These are phyloP conservation scores for Eimeria maxima DNA, from an alignment of 169 alveolate species.

Conservation along the genomic window DNA sequence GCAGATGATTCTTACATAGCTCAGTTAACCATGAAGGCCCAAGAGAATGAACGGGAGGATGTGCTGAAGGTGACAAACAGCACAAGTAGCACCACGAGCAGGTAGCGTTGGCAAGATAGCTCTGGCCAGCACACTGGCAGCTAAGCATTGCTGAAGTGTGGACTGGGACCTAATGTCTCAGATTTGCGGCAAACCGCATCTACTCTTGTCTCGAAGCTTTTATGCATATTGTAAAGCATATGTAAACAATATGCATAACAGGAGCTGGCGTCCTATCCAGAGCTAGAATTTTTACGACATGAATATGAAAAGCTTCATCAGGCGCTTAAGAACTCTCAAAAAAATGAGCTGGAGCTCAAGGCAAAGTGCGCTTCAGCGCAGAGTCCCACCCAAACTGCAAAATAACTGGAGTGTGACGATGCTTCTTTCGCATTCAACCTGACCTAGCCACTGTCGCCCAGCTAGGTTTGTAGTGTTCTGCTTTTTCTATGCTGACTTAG, in stretches of 20 bases:
- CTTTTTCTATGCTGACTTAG: slow-evolving; percentile 5
- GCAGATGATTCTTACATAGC: slow-evolving; percentile 68
- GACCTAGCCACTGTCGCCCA: neutral
- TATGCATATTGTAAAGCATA: too few species aligned
- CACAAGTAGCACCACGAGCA: neutral
- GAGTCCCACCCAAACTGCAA: neutral
- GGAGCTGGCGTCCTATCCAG: slow-evolving; percentile 90
- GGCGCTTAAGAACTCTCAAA: slow-evolving; percentile 90
- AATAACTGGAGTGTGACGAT: neutral
- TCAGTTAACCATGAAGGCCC: slow-evolving; percentile 61
- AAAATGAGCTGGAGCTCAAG: slow-evolving; percentile 89
- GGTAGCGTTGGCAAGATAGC: neutral
- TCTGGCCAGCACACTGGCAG: neutral
- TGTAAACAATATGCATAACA: slow-evolving; percentile 85
- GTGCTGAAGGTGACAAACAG: slow-evolving; percentile 41
- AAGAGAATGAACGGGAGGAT: slow-evolving; percentile 64
- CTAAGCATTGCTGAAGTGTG: neutral
- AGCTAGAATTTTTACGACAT: slow-evolving; percentile 90
- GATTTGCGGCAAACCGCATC: neutral
- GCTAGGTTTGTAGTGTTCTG: neutral
- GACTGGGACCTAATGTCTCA: neutral
- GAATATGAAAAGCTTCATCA: slow-evolving; percentile 93
- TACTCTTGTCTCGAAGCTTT: neutral
- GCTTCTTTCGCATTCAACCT: neutral
- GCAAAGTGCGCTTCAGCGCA: slow-evolving; percentile 80